Base-by-base conservation (phyloP, 2,329 filamentous ascomycete species). In the Coniochaeta prunicola region DNA sequence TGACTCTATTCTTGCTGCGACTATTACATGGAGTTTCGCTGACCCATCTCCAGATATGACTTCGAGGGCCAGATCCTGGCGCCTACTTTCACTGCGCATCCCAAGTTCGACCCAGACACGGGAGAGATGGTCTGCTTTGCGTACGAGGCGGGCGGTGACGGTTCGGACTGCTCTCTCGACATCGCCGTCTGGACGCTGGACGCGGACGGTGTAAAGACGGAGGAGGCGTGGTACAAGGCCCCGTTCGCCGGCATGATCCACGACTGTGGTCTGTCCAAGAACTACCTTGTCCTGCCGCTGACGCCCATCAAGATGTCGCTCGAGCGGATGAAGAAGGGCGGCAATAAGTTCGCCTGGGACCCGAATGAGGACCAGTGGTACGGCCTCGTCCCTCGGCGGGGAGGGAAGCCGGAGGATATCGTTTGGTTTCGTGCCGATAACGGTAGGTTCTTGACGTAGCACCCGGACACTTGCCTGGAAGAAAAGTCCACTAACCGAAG, bases 291-390 rank as follows among this genome's bases (percentile, higher is more conserved):
- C 9, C 64, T 81, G 50, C 76, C 78, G 0, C 62, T 80, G 63
- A 80, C 77, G 30, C 78, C 78, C 10, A 66, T 80, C 36, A 80
- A 80, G 65, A 75, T 73, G 62, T 71, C 73, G 15, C 63, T 75
- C 8, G 75, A 76, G 53, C 68, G 76, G 10, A 67, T 81, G 64
- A 74, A 74, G 66, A 68, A 64, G 3, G 78, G 78, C 0, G 77
- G 75, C 1, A 77, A 80, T 62, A 79, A 81, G 66, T 81, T 77
- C 67, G 77, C 77, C 0, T 80, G 78, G 78, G 77, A 80, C 58
- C 77, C 79, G 0, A 69, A 80, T 3, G 80, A 83, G 65, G 79
- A 83, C 63, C 80, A 82, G 64, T 78, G 76, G 69, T 83, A 83
- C 61, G 81, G 78, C 0, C 70, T 83, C 15, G 79, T 83, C 2